A percentile compares a stretch with the other conserved stretches of the same genome.
These are phyloP conservation scores for Scedosporium aurantiacum DNA, from an alignment of 2,329 filamentous ascomycete genomes.

Conservation along the genomic window DNA sequence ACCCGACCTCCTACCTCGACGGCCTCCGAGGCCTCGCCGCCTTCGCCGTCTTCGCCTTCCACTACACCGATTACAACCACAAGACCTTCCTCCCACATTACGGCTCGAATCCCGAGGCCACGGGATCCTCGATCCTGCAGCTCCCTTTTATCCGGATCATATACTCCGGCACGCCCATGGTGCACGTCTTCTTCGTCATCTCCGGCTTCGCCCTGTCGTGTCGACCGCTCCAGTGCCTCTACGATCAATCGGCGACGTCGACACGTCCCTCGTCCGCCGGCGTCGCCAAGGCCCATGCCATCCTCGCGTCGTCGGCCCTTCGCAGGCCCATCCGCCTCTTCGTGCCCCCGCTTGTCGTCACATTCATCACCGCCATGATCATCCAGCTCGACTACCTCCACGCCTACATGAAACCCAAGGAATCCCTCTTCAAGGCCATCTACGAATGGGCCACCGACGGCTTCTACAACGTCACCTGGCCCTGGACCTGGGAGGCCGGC, in stretches of 20 bases:
- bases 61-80: constrained; percentile 24
- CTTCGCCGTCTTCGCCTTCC: constrained; percentile 45
- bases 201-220: constrained; percentile 50
- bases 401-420: constrained; percentile 31
- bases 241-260: constrained; percentile 31
- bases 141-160: constrained; percentile 43
- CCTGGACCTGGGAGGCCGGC: constrained; percentile 11
- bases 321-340: constrained; percentile 41
- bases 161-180: constrained; percentile 44
- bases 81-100: constrained; percentile 23
- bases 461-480: constrained; percentile 12
- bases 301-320: constrained; percentile 39
- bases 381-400: constrained; percentile 36
- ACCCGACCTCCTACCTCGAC: constrained; percentile 46
- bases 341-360: constrained; percentile 38
- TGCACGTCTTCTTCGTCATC: constrained; percentile 52
- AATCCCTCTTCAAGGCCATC: constrained; percentile 27
- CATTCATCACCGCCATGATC: constrained; percentile 32
- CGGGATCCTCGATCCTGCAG: constrained; percentile 25
- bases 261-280: constrained; percentile 33
- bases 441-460: constrained; percentile 31
- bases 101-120: constrained; percentile 29
- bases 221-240: constrained; percentile 35
- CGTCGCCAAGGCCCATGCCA: constrained; percentile 28
- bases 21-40: constrained; percentile 46